Percentiles rank a stretch among this genome's conserved stretches.
Conservation (phyloP, 805 yeast species). For the Jamesozyma hellenica region DNA sequence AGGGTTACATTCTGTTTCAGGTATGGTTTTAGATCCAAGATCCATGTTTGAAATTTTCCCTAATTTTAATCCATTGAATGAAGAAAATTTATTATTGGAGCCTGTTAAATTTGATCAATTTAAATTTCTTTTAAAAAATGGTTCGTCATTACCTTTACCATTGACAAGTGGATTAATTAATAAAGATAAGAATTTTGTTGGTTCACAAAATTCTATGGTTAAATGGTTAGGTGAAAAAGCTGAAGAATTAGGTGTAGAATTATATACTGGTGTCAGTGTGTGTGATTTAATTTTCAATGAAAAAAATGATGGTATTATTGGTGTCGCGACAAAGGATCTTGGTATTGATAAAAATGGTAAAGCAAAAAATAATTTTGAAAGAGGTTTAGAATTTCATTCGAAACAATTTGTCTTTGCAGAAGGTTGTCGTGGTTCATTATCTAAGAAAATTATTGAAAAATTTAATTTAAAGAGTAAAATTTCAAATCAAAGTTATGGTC, state of each 20-base stretch:
- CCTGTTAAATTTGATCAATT: conserved; percentile 65
- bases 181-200: conserved; percentile 73
- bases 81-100: conserved; percentile 66
- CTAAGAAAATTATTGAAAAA: conserved; percentile 64
- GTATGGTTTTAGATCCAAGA: conserved; percentile 87
- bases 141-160: conserved; percentile 60
- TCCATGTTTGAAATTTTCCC: conserved; percentile 80
- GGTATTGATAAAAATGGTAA: conserved; percentile 68
- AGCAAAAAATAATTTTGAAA: conserved; percentile 77
- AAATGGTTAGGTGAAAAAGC: conserved; percentile 80
- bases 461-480: conserved; percentile 56
- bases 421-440: conserved; percentile 95
- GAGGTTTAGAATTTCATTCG: conserved; percentile 96
- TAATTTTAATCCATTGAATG: conserved; percentile 39
- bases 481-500: conserved; percentile 78
- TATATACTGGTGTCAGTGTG: conserved; percentile 85
- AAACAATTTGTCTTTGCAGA: conserved; percentile 85
- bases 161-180: conserved; percentile 90
- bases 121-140: conserved; percentile 43
- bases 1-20: conserved; percentile 87
- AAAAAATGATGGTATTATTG: conserved; percentile 46
- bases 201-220: conserved; percentile 70
- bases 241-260: conserved; percentile 86
- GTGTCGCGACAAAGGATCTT: conserved; percentile 91
- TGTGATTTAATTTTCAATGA: conserved; percentile 59